A percentile compares a stretch with the other conserved stretches of the same genome.
Conservation (phyloP, 2,329 filamentous ascomycete species). For the Zalaria sp. region DNA sequence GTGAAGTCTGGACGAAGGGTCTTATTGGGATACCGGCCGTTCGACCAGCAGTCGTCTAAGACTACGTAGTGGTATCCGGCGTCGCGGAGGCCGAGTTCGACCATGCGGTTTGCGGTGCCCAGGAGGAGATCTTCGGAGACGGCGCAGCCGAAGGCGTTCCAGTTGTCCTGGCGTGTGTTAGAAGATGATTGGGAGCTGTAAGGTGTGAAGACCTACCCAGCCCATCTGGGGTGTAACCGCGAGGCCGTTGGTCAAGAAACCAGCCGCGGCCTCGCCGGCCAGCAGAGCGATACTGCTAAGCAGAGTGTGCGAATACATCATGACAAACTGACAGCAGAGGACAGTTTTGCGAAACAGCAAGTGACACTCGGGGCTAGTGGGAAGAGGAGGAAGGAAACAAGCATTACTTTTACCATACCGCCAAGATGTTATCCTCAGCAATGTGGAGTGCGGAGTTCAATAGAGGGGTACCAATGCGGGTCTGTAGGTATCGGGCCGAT, state of each 20-base stretch:
- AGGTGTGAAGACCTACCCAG: too few relatives aligned
- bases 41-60: constrained; percentile 40
- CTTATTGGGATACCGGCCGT: constrained; percentile 29
- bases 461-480: too few relatives aligned
- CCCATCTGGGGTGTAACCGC: constrained; percentile 24
- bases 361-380: too few relatives aligned
- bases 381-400: too few relatives aligned
- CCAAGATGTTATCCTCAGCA: too few relatives aligned
- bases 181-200: too few relatives aligned
- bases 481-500: too few relatives aligned
- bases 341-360: too few relatives aligned
- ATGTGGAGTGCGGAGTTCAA: too few relatives aligned
- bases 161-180: constrained; percentile 18
- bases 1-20: constrained; percentile 25
- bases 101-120: constrained; percentile 30
- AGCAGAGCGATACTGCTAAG: neutral
- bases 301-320: neutral
- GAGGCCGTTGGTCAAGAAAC: constrained; percentile 18
- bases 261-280: constrained; percentile 1
- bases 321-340: too few relatives aligned
- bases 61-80: constrained; percentile 37
- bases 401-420: too few relatives aligned
- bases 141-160: constrained; percentile 34
- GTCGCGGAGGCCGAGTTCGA: constrained; percentile 32
- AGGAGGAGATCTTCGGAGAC: constrained; percentile 32